Evolutionary conservation across 352 stramenopile genomes (phyloP).

Genomic region (Phytopythium helicoides): DNA sequence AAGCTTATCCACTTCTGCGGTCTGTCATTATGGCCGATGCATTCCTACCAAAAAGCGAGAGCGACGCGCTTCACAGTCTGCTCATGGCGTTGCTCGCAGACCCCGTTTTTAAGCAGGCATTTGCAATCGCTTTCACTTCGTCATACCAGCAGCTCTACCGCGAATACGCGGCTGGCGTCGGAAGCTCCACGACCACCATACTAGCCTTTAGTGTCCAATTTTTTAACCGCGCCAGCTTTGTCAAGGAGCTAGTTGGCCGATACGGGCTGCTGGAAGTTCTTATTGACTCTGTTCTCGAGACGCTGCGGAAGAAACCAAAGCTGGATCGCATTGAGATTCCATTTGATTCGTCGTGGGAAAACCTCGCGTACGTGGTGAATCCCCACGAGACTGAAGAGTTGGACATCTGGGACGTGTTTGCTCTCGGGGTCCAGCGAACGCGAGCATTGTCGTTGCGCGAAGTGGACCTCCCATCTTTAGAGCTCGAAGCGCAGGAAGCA

Average conservation of each 20-base stretch:
- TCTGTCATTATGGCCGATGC: conserved; percentile 84
- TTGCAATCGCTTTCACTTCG: conserved; percentile 94
- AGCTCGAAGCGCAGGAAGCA: conserved; percentile 37
- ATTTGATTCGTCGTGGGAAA: conserved; percentile 46
- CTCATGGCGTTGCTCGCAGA: conserved; percentile 96
- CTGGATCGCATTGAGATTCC: conserved; percentile 37
- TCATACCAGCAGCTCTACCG: conserved; percentile 90
- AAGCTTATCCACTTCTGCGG: conserved; percentile 60
- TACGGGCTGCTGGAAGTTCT: conserved; percentile 76
- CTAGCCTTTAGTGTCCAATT: conserved; percentile 96
- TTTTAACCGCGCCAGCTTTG: conserved; percentile 97
- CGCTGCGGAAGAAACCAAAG: conserved; percentile 56
- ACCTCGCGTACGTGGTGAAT: conserved; percentile 38
- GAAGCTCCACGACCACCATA: conserved; percentile 86
- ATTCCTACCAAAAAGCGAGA: conserved; percentile 76
- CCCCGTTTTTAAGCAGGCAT: conserved; percentile 95
- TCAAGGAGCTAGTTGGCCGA: conserved; percentile 78
- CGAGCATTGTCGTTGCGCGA: conserved; percentile 36
- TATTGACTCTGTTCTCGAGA: conserved; percentile 67
- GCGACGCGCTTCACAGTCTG: conserved; percentile 89
- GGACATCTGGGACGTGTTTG: conserved; percentile 68
- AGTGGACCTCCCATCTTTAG: conserved; percentile 44
- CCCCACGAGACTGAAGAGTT: conserved; percentile 28
- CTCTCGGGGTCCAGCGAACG: conserved; percentile 53
- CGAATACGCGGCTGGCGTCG: conserved; percentile 71